phyloP scores from a whole-genome alignment of 257 asterid genomes.

The Galeopsis tetrahit region DNA sequence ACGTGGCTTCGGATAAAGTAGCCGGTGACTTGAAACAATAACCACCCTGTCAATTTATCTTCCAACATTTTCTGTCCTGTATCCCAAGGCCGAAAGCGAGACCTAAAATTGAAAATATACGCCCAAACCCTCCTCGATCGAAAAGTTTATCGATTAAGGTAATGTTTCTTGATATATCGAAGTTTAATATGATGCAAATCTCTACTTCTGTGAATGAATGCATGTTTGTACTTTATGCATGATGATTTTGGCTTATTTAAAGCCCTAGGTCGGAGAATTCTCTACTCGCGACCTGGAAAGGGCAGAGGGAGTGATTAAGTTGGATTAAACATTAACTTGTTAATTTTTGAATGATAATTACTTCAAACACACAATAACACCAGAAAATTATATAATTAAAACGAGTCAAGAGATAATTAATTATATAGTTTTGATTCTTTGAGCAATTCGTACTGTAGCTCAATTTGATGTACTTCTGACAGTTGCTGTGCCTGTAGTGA shows the following conservation, averaged over 20 bases:
- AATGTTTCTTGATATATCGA: slow-evolving; percentile 4
- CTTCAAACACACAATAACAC: background rate
- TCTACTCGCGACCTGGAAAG: background rate
- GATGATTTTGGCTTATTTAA: background rate
- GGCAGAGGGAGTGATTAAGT: slow-evolving; percentile 4
- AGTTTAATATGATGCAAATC: background rate
- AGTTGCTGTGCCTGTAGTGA: background rate
- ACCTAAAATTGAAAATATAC: slow-evolving; percentile 16
- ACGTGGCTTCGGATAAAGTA: background rate
- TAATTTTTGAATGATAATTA: background rate
- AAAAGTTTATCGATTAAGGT: slow-evolving; percentile 37
- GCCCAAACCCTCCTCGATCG: slow-evolving; percentile 28
- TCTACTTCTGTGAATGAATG: background rate
- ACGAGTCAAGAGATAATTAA: background rate
- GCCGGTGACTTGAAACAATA: slow-evolving; percentile 1
- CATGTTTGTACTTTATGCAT: background rate
- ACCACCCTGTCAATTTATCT: background rate
- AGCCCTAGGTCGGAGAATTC: slow-evolving; percentile 24
- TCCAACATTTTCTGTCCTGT: background rate
- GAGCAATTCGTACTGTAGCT: background rate
- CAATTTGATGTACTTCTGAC: slow-evolving; percentile 19
- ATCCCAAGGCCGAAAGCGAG: background rate
- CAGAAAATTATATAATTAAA: background rate
- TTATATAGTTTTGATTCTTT: background rate
- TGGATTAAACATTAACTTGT: background rate